A percentile compares a stretch with the other conserved stretches of the same genome.
phyloP scores from a whole-genome alignment of 2,329 filamentous ascomycete species.

The Aspergillus sp. region DNA sequence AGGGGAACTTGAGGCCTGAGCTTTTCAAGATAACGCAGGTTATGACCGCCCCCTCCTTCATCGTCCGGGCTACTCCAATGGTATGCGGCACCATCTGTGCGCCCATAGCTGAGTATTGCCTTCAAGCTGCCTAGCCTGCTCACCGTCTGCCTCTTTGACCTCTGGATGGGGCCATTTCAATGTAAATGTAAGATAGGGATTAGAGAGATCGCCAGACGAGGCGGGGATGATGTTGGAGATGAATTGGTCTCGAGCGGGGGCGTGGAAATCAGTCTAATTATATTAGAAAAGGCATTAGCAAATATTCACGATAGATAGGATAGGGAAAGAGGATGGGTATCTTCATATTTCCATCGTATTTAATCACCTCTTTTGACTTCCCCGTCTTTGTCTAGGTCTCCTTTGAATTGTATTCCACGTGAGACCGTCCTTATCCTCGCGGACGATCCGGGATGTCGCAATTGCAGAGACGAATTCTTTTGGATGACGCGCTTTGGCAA shows the following conservation, averaged over 20 bases:
- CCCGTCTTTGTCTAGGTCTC: conserved; percentile 13
- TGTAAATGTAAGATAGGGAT: conserved; percentile 43
- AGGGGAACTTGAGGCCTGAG: no score
- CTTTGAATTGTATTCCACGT: conserved; percentile 37
- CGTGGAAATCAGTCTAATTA: conserved; percentile 40
- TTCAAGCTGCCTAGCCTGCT: conserved; percentile 25
- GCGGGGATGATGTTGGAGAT: conserved; percentile 43
- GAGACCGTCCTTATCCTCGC: conserved; percentile 32
- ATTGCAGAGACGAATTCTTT: conserved; percentile 45
- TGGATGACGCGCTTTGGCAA: conserved; percentile 42
- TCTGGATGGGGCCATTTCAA: conserved; percentile 39
- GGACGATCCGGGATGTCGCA: conserved; percentile 33
- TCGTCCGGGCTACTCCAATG: conserved; percentile 13
- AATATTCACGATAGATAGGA: neutral
- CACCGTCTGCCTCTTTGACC: conserved; percentile 26
- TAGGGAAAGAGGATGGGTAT: conserved; percentile 18
- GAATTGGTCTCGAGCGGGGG: conserved; percentile 36
- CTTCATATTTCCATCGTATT: conserved; percentile 35
- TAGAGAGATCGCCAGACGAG: conserved; percentile 22
- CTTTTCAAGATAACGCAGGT: no score
- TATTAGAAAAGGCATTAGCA: neutral
- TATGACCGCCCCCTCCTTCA: neutral
- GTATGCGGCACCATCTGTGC: conserved; percentile 10
- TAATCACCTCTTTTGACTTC: conserved; percentile 34
- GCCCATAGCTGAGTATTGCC: conserved; percentile 14